Evolutionary conservation across 371 early-diverging fungal genomes (phyloP).

Genomic region (Fennellomyces sp.): DNA sequence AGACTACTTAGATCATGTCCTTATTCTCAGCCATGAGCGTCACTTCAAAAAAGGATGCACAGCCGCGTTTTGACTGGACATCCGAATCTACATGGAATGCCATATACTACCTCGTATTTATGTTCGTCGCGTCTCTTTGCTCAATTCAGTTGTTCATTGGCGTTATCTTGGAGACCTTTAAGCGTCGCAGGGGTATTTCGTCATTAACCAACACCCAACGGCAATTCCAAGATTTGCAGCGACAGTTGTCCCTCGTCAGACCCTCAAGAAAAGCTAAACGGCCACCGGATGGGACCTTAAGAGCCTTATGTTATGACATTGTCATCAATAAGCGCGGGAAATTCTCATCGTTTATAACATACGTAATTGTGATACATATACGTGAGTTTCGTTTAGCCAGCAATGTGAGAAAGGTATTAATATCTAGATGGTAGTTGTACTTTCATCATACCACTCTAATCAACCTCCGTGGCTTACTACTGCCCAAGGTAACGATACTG

Average conservation of each 20-base stretch:
- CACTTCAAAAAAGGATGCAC: constrained; percentile 22
- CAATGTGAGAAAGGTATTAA: not conserved
- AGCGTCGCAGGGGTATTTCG: constrained; percentile 53
- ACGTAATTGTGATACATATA: constrained; percentile 35
- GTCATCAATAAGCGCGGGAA: constrained; percentile 48
- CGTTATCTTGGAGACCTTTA: constrained; percentile 58
- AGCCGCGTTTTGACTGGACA: constrained; percentile 43
- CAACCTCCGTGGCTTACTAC: not conserved
- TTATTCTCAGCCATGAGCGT: constrained; percentile 47
- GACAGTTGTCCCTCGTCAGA: constrained; percentile 47
- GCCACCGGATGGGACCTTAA: constrained; percentile 28
- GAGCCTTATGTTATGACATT: constrained; percentile 50
- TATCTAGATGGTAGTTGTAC: constrained; percentile 4
- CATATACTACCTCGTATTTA: constrained; percentile 50
- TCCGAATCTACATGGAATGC: constrained; percentile 43
- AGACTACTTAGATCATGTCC: constrained; percentile 29
- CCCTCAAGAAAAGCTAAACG: constrained; percentile 42
- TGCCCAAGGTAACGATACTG: constrained; percentile 4
- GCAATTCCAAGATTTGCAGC: constrained; percentile 53
- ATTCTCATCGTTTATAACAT: constrained; percentile 41
- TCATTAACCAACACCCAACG: constrained; percentile 53
- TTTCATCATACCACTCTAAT: constrained; percentile 22
- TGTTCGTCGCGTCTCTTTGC: constrained; percentile 58
- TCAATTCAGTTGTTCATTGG: constrained; percentile 61
- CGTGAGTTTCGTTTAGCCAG: constrained; percentile 11